These are phyloP conservation scores for Chlorella sp. DNA, from an alignment of 139 green algal genomes.

Conservation along the genomic window DNA sequence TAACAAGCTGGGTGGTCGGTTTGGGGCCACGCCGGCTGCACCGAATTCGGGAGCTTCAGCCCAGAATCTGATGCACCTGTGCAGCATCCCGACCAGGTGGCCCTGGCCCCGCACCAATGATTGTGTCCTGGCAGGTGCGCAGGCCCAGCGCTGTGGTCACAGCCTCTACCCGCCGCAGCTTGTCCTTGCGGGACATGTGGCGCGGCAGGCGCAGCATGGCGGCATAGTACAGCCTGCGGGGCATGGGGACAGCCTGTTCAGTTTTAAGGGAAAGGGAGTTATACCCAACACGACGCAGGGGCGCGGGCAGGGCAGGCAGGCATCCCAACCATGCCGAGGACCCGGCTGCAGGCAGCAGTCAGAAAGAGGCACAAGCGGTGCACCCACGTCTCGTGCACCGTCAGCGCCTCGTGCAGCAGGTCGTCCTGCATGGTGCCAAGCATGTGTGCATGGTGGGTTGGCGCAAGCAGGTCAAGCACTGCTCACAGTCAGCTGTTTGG, in stretches of 20 bases:
- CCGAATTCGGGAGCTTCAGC: no score
- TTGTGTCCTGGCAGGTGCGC: constrained; percentile 82
- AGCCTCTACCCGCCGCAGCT: constrained; percentile 68
- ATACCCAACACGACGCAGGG: no score
- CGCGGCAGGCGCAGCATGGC: constrained; percentile 83
- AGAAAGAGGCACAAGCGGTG: not conserved
- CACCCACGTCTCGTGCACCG: constrained; percentile 68
- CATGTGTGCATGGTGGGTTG: no score
- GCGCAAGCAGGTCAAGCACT: no score
- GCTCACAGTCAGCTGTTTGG: no score
- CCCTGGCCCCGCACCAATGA: constrained; percentile 76
- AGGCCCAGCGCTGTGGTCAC: constrained; percentile 81
- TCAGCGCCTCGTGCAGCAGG: constrained; percentile 83
- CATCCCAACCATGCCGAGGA: not conserved
- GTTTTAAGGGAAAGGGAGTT: no score
- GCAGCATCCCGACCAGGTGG: no score
- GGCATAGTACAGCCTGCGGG: constrained; percentile 66
- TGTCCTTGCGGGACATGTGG: constrained; percentile 65
- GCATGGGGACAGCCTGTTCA: no score
- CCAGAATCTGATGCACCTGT: no score
- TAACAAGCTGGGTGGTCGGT: no score
- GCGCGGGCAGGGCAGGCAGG: not conserved
- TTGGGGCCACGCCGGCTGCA: no score
- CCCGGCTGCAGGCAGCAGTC: not conserved
- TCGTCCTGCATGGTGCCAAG: constrained; percentile 76